These are phyloP conservation scores for Hypomontagnella submonticulosa DNA, from an alignment of 495 filamentous ascomycete genomes.

Conservation along the genomic window DNA sequence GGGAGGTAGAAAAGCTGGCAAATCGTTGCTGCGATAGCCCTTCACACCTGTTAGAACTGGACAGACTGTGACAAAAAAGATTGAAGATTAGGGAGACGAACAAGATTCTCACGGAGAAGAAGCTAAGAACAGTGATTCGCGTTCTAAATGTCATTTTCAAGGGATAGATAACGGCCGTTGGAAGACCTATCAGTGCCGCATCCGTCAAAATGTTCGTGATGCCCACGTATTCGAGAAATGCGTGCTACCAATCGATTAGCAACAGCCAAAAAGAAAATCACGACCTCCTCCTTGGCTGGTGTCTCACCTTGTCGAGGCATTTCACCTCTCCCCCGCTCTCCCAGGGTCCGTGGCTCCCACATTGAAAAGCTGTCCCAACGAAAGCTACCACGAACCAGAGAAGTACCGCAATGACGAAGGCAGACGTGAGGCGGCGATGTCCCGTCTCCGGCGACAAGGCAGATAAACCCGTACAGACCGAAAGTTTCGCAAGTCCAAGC, in stretches of 20 bases:
- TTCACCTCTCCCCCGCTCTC: slow-evolving; percentile 42
- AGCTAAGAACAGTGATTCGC: slow-evolving; percentile 32
- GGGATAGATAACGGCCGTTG: slow-evolving; percentile 51
- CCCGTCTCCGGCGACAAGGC: slow-evolving; percentile 37
- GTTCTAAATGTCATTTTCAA: slow-evolving; percentile 36
- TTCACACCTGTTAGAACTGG: slow-evolving; percentile 23
- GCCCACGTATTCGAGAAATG: slow-evolving; percentile 56
- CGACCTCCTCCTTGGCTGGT: background rate
- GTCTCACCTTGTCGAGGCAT: slow-evolving; percentile 54
- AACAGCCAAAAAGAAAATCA: slow-evolving; percentile 3
- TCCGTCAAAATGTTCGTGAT: slow-evolving; percentile 59
- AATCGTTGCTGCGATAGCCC: slow-evolving; percentile 38
- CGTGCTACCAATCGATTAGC: slow-evolving; percentile 33
- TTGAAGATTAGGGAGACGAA: slow-evolving; percentile 21
- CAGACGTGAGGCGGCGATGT: slow-evolving; percentile 33
- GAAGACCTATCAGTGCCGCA: slow-evolving; percentile 51
- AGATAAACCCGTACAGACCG: slow-evolving; percentile 37
- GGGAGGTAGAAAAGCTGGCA: slow-evolving; percentile 40
- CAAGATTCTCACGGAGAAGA: slow-evolving; percentile 44
- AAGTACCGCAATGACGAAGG: slow-evolving; percentile 17
- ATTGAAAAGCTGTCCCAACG: slow-evolving; percentile 57
- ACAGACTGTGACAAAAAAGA: too few relatives aligned
- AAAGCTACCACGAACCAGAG: slow-evolving; percentile 51
- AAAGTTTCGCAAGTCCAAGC: slow-evolving; percentile 43
- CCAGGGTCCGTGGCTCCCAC: slow-evolving; percentile 53